A percentile compares a stretch with the other conserved stretches of the same genome.
phyloP scores from a whole-genome alignment of 2,329 filamentous ascomycete species.

The Clonostachys chloroleuca region DNA sequence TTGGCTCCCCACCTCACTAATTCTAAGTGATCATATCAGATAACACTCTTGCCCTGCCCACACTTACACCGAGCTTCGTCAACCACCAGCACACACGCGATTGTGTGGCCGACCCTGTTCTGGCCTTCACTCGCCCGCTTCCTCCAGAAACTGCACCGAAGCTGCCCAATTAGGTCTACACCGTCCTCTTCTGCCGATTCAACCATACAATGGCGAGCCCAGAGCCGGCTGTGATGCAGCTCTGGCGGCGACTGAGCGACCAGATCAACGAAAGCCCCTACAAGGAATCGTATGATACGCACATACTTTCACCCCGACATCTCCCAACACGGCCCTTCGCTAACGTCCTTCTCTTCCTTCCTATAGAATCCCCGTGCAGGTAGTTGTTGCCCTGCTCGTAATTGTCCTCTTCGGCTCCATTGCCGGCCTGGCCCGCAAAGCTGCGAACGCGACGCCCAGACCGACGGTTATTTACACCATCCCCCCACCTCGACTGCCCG shows the following conservation, averaged over 20 bases:
- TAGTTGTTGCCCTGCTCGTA: conserved; percentile 17
- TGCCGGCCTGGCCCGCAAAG: conserved; percentile 16
- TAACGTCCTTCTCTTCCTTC: background rate
- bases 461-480: conserved; percentile 54
- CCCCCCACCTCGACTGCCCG: conserved; percentile 55
- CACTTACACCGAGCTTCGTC: no score
- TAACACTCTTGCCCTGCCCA: no score
- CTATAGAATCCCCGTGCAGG: conserved; percentile 19
- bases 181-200: no score
- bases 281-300: background rate
- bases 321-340: background rate
- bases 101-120: no score
- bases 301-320: conserved; percentile 3
- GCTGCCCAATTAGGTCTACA: no score
- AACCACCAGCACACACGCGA: no score
- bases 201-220: no score
- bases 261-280: conserved; percentile 1
- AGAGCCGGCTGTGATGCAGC: background rate
- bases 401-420: conserved; percentile 21
- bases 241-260: conserved; percentile 4
- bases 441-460: conserved; percentile 6
- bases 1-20: no score
- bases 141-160: no score
- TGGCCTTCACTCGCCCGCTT: no score
- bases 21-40: no score